These are phyloP conservation scores for Lophiotrema nucula DNA, from an alignment of 495 filamentous ascomycete species.

Conservation along the genomic window DNA sequence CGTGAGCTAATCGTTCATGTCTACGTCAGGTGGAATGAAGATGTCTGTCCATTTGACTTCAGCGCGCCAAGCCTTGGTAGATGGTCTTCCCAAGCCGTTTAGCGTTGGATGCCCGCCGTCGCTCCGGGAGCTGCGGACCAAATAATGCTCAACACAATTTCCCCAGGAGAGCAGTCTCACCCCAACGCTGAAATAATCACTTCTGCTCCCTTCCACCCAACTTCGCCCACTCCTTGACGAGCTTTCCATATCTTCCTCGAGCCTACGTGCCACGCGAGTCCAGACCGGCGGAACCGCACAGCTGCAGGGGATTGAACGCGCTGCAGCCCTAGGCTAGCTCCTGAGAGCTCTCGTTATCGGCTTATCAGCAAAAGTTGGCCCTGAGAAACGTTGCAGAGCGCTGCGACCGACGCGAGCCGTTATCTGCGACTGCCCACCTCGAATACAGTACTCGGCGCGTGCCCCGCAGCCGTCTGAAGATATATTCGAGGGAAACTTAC, in stretches of 20 bases:
- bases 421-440: not conserved
- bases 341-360: conserved; percentile 26
- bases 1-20: too few relatives aligned
- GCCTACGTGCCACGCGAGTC: not conserved
- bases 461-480: too few relatives aligned
- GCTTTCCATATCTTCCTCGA: not conserved
- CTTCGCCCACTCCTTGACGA: not conserved
- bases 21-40: too few relatives aligned
- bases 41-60: too few relatives aligned
- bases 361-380: conserved; percentile 7
- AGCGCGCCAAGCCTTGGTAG: too few relatives aligned
- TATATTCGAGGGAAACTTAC: too few relatives aligned
- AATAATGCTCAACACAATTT: not conserved
- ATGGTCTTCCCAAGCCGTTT: too few relatives aligned
- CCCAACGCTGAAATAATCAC: not conserved
- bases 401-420: not conserved
- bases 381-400: not conserved
- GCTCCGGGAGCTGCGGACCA: not conserved
- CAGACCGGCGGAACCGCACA: too few relatives aligned
- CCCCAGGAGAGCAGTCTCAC: not conserved
- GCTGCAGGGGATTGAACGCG: too few relatives aligned
- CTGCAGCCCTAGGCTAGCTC: conserved; percentile 16
- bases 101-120: not conserved
- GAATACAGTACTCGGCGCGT: not conserved
- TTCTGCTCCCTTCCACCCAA: not conserved